Evolutionary conservation across 2,329 filamentous ascomycete species (phyloP).

Genomic region (Teratosphaeria destructans): DNA sequence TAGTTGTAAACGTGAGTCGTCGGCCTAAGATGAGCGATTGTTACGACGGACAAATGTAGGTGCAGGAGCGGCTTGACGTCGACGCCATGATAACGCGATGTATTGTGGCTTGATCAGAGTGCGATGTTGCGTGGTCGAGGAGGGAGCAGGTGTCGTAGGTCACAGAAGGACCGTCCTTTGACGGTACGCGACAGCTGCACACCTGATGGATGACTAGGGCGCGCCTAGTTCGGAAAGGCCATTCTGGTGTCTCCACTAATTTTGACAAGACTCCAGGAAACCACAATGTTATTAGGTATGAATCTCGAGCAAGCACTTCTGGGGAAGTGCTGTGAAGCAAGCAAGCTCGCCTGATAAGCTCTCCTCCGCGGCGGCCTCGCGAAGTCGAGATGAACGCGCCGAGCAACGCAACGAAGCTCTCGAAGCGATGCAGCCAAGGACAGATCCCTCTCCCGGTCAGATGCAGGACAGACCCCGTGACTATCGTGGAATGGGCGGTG

Average conservation of each 20-base stretch:
- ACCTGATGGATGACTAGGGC: background rate
- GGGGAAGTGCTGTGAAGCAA: background rate
- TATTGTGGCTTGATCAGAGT: background rate
- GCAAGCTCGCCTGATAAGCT: background rate
- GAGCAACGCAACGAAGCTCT: background rate
- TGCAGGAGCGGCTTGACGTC: background rate
- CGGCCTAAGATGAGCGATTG: background rate
- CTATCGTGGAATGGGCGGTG: background rate
- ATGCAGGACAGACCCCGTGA: background rate
- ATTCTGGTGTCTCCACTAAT: background rate
- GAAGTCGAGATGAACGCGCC: background rate
- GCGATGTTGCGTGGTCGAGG: background rate
- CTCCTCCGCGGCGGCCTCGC: background rate
- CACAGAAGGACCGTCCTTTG: background rate
- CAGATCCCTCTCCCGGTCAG: background rate
- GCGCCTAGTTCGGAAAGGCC: background rate
- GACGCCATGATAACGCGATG: constrained; percentile 2
- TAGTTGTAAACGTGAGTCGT: background rate
- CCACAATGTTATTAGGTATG: background rate
- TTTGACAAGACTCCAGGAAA: background rate
- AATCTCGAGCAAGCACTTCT: background rate
- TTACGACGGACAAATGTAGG: background rate
- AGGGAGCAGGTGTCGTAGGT: background rate
- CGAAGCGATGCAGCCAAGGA: background rate
- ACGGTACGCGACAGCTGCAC: background rate